Percentiles rank a stretch among this genome's conserved stretches.
These are phyloP conservation scores for Solanum lignicaule DNA, from an alignment of 257 asterid species.

Conservation along the genomic window DNA sequence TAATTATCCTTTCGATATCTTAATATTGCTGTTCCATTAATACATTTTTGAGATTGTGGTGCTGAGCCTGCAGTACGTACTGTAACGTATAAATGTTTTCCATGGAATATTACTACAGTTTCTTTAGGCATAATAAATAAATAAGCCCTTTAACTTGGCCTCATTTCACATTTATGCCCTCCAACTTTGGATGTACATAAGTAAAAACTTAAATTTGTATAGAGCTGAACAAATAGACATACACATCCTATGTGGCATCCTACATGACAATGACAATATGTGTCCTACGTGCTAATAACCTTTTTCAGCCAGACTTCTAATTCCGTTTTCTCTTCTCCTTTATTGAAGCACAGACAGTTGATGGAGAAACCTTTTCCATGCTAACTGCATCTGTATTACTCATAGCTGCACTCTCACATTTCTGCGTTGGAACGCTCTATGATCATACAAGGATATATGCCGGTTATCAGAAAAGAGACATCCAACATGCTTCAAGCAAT, in stretches of 20 bases:
- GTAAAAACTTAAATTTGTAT: too few relatives aligned
- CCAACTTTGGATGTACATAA: too few relatives aligned
- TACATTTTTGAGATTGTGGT: background rate
- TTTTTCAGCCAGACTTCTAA: background rate
- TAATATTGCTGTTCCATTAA: background rate
- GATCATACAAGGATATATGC: slow-evolving; percentile 20
- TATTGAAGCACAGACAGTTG: slow-evolving; percentile 40
- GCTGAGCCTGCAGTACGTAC: background rate
- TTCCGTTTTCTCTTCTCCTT: background rate
- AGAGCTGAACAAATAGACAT: too few relatives aligned
- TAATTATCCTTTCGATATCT: background rate
- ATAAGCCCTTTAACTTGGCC: too few relatives aligned
- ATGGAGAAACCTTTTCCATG: slow-evolving; percentile 60
- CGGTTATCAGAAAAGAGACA: slow-evolving; percentile 32
- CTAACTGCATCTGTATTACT: slow-evolving; percentile 12
- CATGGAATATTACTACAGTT: background rate
- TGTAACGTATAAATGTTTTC: background rate
- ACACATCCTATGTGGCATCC: too few relatives aligned
- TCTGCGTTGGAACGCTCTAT: slow-evolving; percentile 13
- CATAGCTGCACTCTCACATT: slow-evolving; percentile 10
- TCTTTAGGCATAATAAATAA: background rate
- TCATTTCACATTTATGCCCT: too few relatives aligned
- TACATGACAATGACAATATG: too few relatives aligned
- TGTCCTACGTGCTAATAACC: background rate
- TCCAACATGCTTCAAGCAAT: slow-evolving; percentile 12